Evolutionary conservation across 352 stramenopile genomes (phyloP), one percentile per base, ranked within the genome.

Genomic region (Pelagophyceae sp.): DNA sequence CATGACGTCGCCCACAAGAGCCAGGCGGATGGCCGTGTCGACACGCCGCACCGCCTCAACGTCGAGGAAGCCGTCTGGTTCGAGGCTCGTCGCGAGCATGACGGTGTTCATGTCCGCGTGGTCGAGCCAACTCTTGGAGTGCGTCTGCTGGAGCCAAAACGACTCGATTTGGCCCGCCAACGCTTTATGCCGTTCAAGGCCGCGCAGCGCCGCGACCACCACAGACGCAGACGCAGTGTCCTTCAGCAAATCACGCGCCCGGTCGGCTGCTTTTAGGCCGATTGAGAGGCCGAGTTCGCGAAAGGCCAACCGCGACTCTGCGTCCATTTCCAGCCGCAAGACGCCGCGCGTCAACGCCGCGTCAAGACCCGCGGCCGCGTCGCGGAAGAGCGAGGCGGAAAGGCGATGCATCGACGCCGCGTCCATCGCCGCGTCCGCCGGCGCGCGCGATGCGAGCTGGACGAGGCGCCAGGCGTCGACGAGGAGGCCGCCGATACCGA

Each of bases 1-100:
- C 84, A 87, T 88, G 33, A 81, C 83, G 58, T 85, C 84, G 25
- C 83, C 82, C 77, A 85, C 82, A 20, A 88, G 79, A n/a, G 86
- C 50, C 25, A 40, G 19, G 2, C 38, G 23, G 50, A 2, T 19
- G 35, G 71, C 25, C 35, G 35, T 38, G 31, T 69, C 11, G 38
- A 0, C 72, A 63, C 20, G 69, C 23, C 25, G 72, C n/a, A n/a
- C n/a, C n/a, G n/a, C n/a, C n/a, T n/a, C 45, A 23, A 54, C 11
- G 45, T 23, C 11, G 45, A 23, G 11, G 45, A 54, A 54, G 45
- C 45, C 45, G 23, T 23, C 45, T 11, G 45, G 45, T 23, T 54
- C 45, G 45, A 54, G 11, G 45, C 11, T 23, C 45, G 45, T 54
- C 45, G 45, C 45, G 45, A 54, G 45, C 45, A 54, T 54, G 23